These are phyloP conservation scores for Hymenotorrendiella dingleyae DNA, from an alignment of 2,329 filamentous ascomycete genomes.

Conservation along the genomic window DNA sequence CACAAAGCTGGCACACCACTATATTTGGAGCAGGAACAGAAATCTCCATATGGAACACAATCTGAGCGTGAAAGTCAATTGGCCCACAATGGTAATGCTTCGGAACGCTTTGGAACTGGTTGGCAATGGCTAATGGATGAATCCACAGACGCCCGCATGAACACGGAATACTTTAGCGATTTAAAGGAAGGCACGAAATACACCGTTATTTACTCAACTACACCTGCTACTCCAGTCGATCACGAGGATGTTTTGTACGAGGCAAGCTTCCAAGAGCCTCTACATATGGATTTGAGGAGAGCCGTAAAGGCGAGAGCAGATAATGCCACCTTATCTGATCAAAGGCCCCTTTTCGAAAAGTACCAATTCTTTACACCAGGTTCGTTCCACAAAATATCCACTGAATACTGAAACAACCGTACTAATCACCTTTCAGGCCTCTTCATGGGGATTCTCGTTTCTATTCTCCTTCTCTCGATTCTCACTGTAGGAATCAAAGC, in stretches of 20 bases:
- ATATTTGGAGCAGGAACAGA: not conserved
- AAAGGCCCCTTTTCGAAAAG: conserved; percentile 70
- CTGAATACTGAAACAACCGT: too few relatives aligned
- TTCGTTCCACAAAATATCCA: too few relatives aligned
- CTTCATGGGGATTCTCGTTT: conserved; percentile 76
- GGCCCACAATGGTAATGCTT: too few relatives aligned
- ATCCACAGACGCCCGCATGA: conserved; percentile 23
- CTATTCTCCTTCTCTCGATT: conserved; percentile 68
- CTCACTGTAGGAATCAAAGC: conserved; percentile 73
- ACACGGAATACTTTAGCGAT: conserved; percentile 32
- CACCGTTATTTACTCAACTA: conserved; percentile 72
- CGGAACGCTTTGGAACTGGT: not conserved
- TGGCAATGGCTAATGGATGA: not conserved
- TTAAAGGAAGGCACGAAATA: conserved; percentile 40
- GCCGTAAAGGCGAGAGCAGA: conserved; percentile 29
- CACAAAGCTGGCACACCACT: not conserved
- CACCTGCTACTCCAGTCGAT: conserved; percentile 34
- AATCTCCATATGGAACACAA: too few relatives aligned
- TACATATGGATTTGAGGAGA: conserved; percentile 73
- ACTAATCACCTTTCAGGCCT: conserved; percentile 51
- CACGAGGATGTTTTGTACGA: conserved; percentile 45
- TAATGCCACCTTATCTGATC: conserved; percentile 40
- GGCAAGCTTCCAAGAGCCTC: conserved; percentile 52
- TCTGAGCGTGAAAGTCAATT: not conserved
- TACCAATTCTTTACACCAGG: conserved; percentile 93